phyloP scores from a whole-genome alignment of 805 yeast genomes.

The Yamadazyma phyllophila region DNA sequence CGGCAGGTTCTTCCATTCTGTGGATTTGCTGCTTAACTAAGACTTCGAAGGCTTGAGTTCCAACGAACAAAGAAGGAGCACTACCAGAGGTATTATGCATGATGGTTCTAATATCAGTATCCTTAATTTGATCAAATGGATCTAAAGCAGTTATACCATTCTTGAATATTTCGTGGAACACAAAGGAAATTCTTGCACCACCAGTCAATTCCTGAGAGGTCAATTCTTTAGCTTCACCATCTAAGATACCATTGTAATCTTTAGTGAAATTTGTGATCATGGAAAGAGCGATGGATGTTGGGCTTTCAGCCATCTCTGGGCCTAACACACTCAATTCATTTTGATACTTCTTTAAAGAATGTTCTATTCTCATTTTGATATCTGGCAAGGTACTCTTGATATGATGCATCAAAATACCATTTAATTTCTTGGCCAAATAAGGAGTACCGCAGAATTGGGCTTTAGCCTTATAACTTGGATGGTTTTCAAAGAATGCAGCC shows the following conservation, averaged over 20 bases:
- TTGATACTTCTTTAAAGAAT: conserved; percentile 80
- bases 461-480: conserved; percentile 86
- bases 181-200: conserved; percentile 96
- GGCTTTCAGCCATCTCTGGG: conserved; percentile 85
- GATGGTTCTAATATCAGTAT: conserved; percentile 92
- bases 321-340: conserved; percentile 76
- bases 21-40: conserved; percentile 90
- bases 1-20: conserved; percentile 90
- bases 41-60: conserved; percentile 96
- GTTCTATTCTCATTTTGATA: conserved; percentile 84
- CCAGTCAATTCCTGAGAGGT: conserved; percentile 90
- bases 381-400: conserved; percentile 73
- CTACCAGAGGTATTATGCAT: conserved; percentile 97
- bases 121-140: conserved; percentile 95
- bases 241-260: conserved; percentile 86
- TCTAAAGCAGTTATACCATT: conserved; percentile 90
- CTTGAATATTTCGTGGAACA: conserved; percentile 92
- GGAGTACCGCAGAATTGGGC: conserved; percentile 99
- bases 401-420: conserved; percentile 83
- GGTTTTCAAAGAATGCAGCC: conserved; percentile 76
- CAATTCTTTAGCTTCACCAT: conserved; percentile 89
- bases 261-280: conserved; percentile 91
- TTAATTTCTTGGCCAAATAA: conserved; percentile 87
- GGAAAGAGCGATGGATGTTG: conserved; percentile 83
- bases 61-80: conserved; percentile 93